Percentiles rank a stretch among this genome's conserved stretches.
These are phyloP conservation scores for Pseudocercospora eumusae DNA, from an alignment of 2,329 filamentous ascomycete genomes.

Conservation along the genomic window DNA sequence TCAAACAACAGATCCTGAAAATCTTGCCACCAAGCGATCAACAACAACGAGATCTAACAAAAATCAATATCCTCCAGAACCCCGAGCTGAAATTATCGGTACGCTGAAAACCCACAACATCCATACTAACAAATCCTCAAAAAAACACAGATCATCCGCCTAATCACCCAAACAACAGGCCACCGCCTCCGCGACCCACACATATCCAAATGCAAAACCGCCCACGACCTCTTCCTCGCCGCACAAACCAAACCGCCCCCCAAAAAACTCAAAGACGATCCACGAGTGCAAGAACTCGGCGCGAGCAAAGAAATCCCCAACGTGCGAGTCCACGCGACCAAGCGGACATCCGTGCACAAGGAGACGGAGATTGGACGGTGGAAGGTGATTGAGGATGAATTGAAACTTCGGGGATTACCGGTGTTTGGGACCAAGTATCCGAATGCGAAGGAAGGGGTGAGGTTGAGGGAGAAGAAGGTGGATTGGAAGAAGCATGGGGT, in stretches of 20 bases:
- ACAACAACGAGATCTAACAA: background rate
- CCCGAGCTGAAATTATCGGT: constrained; percentile 70
- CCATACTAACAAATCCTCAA: too few species aligned
- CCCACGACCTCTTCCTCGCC: constrained; percentile 37
- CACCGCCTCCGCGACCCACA: too few species aligned
- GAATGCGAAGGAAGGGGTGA: constrained; percentile 17
- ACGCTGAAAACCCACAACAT: constrained; percentile 35
- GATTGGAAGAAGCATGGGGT: constrained; percentile 1
- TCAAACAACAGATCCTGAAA: background rate
- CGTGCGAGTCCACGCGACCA: constrained; percentile 65
- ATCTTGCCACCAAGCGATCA: background rate
- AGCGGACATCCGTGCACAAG: constrained; percentile 69
- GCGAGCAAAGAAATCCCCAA: constrained; percentile 62
- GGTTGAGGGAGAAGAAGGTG: background rate
- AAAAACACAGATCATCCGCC: constrained; percentile 83
- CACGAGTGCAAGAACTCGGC: constrained; percentile 50
- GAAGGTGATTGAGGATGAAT: constrained; percentile 75
- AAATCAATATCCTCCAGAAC: background rate
- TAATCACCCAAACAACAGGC: constrained; percentile 78
- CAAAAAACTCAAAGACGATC: constrained; percentile 62
- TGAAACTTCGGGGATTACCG: constrained; percentile 63
- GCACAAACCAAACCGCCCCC: constrained; percentile 38
- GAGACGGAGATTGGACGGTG: constrained; percentile 72
- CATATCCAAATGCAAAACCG: too few species aligned
- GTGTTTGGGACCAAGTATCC: constrained; percentile 37